phyloP scores from a whole-genome alignment of 345 rosid species.

The Cardamine resedifolia region DNA sequence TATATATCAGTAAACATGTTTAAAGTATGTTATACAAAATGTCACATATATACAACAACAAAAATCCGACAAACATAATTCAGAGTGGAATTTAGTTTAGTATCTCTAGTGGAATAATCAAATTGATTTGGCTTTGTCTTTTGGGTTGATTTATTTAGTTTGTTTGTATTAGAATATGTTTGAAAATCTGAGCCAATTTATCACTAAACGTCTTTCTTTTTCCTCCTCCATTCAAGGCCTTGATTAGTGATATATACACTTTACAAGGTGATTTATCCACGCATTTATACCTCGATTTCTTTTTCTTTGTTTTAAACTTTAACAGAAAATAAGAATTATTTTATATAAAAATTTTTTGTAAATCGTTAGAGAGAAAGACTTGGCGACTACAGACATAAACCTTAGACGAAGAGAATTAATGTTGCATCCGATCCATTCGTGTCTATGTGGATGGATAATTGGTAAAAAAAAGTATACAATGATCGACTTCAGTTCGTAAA shows the following conservation, averaged over 20 bases:
- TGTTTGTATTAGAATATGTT: slow-evolving; percentile 25
- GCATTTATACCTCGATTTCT: too few relatives aligned
- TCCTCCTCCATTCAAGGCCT: slow-evolving; percentile 36
- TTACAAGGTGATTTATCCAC: not conserved
- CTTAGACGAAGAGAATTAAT: not conserved
- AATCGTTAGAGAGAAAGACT: not conserved
- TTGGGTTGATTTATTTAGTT: not conserved
- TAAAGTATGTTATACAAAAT: not conserved
- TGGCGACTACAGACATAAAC: not conserved
- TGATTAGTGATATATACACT: slow-evolving; percentile 33
- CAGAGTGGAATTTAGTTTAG: not conserved
- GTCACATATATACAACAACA: not conserved
- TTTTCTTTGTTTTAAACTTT: not conserved
- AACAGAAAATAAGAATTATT: not conserved
- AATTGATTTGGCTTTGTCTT: slow-evolving; percentile 21
- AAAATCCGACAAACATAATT: not conserved
- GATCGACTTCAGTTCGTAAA: not conserved
- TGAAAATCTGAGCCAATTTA: slow-evolving; percentile 26
- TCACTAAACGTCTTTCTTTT: slow-evolving; percentile 19
- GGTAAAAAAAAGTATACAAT: not conserved
- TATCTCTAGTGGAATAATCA: slow-evolving; percentile 22
- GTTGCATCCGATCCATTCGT: not conserved
- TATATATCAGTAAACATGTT: not conserved
- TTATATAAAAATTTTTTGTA: too few relatives aligned
- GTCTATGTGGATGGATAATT: not conserved